phyloP scores from a whole-genome alignment of 768 basidiomycete species.

The Lyophyllum semitale region DNA sequence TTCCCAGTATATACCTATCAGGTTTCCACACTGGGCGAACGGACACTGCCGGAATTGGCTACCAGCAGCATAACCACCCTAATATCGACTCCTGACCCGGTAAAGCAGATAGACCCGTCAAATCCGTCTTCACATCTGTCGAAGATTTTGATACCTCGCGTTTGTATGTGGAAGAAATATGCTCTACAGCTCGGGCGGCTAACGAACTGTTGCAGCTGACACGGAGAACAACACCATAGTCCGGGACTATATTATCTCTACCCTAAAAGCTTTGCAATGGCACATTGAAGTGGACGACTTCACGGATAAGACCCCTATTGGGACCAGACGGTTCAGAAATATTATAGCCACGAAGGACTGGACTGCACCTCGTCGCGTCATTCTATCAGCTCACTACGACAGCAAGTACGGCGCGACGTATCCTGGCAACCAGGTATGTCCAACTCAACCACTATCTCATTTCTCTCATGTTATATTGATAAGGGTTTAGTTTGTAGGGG shows the following conservation, averaged over 20 bases:
- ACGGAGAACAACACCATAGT: slow-evolving; percentile 81
- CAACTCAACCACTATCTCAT: background rate
- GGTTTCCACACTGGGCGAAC: slow-evolving; percentile 40
- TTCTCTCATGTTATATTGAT: slow-evolving; percentile 7
- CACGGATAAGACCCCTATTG: slow-evolving; percentile 78
- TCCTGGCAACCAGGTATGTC: slow-evolving; percentile 73
- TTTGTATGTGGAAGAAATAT: slow-evolving; percentile 48
- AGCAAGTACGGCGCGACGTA: slow-evolving; percentile 81
- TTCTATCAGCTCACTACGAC: slow-evolving; percentile 93
- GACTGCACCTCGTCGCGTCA: slow-evolving; percentile 73
- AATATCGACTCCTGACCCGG: slow-evolving; percentile 59
- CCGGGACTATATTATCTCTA: slow-evolving; percentile 76
- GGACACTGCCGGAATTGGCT: slow-evolving; percentile 47
- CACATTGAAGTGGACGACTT: slow-evolving; percentile 87
- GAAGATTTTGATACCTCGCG: slow-evolving; percentile 82
- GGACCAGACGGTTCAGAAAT: slow-evolving; percentile 80
- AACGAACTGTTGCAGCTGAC: slow-evolving; percentile 46
- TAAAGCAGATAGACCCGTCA: slow-evolving; percentile 64
- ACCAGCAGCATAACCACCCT: slow-evolving; percentile 51
- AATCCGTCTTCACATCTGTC: slow-evolving; percentile 76
- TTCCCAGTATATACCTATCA: slow-evolving; percentile 30
- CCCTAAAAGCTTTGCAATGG: slow-evolving; percentile 78
- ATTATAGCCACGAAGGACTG: slow-evolving; percentile 95
- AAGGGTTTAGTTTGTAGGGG: slow-evolving; percentile 83
- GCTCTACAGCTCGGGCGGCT: slow-evolving; percentile 5